Conservation (phyloP, 306 rosid species). For the Prinsepia uniflora region DNA sequence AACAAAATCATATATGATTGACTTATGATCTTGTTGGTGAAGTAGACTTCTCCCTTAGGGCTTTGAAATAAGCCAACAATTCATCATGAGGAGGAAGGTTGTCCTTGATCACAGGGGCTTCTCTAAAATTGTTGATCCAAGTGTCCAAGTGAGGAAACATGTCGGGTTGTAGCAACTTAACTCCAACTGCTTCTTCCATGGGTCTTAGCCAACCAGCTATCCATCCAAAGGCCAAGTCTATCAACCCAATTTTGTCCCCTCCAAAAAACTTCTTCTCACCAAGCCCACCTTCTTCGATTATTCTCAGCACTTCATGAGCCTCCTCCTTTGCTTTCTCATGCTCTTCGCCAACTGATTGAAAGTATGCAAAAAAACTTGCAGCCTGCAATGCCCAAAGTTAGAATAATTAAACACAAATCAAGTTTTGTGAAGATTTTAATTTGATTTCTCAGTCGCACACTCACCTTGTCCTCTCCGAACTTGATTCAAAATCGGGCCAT, state of each 20-base stretch:
- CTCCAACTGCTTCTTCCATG: constrained; percentile 27
- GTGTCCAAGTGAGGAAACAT: constrained; percentile 17
- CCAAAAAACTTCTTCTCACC: constrained; percentile 21
- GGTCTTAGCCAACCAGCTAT: constrained; percentile 14
- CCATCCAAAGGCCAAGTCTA: constrained; percentile 26
- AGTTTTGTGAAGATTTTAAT: not conserved
- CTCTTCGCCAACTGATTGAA: constrained; percentile 18
- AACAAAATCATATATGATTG: not conserved
- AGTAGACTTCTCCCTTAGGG: constrained; percentile 15
- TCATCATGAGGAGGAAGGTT: constrained; percentile 14
- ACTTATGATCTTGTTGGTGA: not conserved
- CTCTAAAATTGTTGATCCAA: constrained; percentile 18
- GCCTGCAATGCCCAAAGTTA: not conserved
- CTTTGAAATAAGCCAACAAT: constrained; percentile 20
- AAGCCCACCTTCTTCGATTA: constrained; percentile 17
- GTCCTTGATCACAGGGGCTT: constrained; percentile 13
- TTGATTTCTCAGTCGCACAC: too few species aligned
- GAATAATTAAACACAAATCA: not conserved
- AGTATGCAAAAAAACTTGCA: constrained; percentile 10
- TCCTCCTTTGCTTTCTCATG: constrained; percentile 19
- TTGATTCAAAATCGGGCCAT: constrained; percentile 25
- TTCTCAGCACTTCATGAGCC: constrained; percentile 12
- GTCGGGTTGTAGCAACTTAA: constrained; percentile 12
- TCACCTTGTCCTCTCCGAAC: constrained; percentile 25
- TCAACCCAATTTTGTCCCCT: constrained; percentile 22